These are phyloP conservation scores for Talaromyces sp. DNA, from an alignment of 2,329 filamentous ascomycete species.

Conservation along the genomic window DNA sequence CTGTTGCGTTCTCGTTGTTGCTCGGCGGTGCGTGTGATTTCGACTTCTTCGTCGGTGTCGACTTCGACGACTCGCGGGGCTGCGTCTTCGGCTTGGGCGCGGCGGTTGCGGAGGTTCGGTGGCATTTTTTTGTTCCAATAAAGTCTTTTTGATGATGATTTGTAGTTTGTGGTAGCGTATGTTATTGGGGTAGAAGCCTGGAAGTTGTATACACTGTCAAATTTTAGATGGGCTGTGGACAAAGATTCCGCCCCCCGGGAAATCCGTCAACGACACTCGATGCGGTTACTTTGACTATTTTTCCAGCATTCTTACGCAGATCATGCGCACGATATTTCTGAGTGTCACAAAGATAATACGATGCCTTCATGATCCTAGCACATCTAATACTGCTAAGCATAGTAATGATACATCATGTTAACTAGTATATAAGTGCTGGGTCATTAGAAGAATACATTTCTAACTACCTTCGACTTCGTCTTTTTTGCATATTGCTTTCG, in stretches of 20 bases:
- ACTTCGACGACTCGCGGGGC: conserved; percentile 16
- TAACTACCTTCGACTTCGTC: background rate
- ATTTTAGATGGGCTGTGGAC: background rate
- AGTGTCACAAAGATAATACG: background rate
- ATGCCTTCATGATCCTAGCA: background rate
- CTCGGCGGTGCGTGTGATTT: conserved; percentile 16
- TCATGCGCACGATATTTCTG: background rate
- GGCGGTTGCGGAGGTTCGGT: conserved; percentile 15
- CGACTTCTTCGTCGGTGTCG: conserved; percentile 19
- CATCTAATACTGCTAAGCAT: background rate
- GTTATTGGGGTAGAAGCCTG: background rate
- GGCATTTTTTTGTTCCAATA: background rate
- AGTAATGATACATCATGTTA: background rate
- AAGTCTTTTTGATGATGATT: background rate
- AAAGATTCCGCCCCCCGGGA: background rate
- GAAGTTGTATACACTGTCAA: background rate
- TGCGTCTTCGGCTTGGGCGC: background rate
- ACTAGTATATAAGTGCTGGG: background rate
- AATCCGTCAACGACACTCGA: background rate
- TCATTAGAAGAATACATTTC: background rate
- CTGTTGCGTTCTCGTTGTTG: conserved; percentile 13
- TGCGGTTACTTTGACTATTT: background rate
- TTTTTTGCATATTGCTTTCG: background rate
- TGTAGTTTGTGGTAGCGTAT: background rate
- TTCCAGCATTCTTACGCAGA: no score